Evolutionary conservation across 83 land plant genomes (phyloP).

Genomic region (Picea mariana): DNA sequence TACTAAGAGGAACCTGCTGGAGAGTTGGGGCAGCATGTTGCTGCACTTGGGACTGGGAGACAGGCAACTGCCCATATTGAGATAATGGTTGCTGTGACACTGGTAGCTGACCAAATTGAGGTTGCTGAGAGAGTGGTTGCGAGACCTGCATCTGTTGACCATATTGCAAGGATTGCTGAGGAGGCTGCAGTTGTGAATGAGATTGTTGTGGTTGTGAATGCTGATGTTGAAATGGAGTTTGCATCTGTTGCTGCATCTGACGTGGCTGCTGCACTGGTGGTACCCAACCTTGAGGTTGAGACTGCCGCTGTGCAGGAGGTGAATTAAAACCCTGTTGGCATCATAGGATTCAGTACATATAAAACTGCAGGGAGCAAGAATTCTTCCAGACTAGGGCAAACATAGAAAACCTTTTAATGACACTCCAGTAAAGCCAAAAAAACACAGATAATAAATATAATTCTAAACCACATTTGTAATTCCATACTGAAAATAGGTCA

Average conservation of each 20-base stretch:
- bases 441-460: no score
- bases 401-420: background rate
- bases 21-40: constrained; percentile 28
- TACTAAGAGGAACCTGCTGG: constrained; percentile 19
- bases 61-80: constrained; percentile 32
- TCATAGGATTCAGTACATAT: constrained; percentile 4
- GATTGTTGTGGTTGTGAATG: constrained; percentile 30
- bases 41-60: constrained; percentile 34
- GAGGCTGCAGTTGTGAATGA: constrained; percentile 28
- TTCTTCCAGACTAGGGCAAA: background rate
- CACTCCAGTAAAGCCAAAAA: no score
- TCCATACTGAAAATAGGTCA: no score
- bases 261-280: constrained; percentile 37
- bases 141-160: constrained; percentile 30
- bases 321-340: constrained; percentile 38
- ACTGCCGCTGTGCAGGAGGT: constrained; percentile 19
- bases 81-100: constrained; percentile 37
- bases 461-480: no score
- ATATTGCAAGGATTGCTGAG: constrained; percentile 28
- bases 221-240: constrained; percentile 43
- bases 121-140: constrained; percentile 19
- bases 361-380: background rate
- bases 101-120: constrained; percentile 25
- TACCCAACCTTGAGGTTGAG: constrained; percentile 32
- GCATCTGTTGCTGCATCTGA: constrained; percentile 41